phyloP scores from a whole-genome alignment of 1,284 basidiomycete genomes.

The Fistulinella cinereoalba region DNA sequence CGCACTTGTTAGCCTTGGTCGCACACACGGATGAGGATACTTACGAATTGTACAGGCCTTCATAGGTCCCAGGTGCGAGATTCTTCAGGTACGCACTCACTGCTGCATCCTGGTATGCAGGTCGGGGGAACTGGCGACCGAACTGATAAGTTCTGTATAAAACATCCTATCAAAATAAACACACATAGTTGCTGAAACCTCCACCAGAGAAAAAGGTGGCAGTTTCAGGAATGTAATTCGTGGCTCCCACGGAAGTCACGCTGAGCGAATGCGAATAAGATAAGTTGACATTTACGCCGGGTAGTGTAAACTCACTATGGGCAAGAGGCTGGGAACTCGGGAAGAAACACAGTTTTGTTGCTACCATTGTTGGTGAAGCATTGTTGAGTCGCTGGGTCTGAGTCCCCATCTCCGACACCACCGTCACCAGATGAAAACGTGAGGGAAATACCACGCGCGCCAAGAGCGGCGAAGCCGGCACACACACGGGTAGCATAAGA shows the following conservation, averaged over 20 bases:
- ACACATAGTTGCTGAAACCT: conserved; percentile 51
- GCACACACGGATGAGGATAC: conserved; percentile 12
- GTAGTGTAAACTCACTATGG: conserved; percentile 34
- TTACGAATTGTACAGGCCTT: conserved; percentile 59
- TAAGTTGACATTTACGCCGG: conserved; percentile 1
- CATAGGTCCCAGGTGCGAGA: conserved; percentile 47
- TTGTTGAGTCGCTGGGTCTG: conserved; percentile 45
- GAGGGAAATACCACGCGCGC: conserved; percentile 62
- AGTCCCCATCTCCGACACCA: conserved; percentile 64
- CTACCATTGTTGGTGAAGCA: conserved; percentile 62
- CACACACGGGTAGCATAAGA: conserved; percentile 64
- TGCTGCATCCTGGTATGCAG: conserved; percentile 13
- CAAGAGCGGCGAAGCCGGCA: conserved; percentile 52
- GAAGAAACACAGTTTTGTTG: conserved; percentile 55
- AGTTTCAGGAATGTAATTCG: conserved; percentile 52
- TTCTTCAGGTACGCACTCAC: conserved; percentile 39
- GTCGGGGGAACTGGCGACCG: conserved; percentile 18
- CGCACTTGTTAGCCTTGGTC: background rate
- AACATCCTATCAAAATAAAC: no score
- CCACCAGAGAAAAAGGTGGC: conserved; percentile 61
- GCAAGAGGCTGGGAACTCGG: conserved; percentile 51
- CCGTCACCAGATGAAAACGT: conserved; percentile 64
- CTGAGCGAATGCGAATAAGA: conserved; percentile 22
- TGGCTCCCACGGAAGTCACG: conserved; percentile 62
- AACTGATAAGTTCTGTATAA: no score